Evolutionary conservation across 768 basidiomycete genomes (phyloP).

Genomic region (Termitomyces sp.): DNA sequence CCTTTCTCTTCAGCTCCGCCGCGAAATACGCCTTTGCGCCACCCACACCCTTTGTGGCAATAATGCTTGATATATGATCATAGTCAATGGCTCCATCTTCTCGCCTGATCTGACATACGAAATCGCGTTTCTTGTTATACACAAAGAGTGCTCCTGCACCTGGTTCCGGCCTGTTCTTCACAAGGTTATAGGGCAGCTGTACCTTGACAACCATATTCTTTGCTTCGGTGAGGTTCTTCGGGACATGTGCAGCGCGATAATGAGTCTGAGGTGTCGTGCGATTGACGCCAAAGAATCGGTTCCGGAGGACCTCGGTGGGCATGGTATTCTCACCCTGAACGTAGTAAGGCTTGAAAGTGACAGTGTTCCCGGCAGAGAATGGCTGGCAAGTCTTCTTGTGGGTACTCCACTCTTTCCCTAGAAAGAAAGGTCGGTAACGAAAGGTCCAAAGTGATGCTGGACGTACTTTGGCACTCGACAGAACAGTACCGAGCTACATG

Average conservation of each 20-base stretch:
- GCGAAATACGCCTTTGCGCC: conserved; percentile 51
- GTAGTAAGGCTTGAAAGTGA: conserved; percentile 48
- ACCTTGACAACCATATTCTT: conserved; percentile 55
- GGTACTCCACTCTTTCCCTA: conserved; percentile 45
- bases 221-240: conserved; percentile 20
- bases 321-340: conserved; percentile 7
- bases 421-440: neutral
- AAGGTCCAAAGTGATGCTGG: neutral
- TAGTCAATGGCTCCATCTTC: conserved; percentile 35
- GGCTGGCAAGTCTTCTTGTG: conserved; percentile 50
- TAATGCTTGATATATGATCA: conserved; percentile 35
- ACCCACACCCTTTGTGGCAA: conserved; percentile 32
- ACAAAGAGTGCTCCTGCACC: conserved; percentile 30
- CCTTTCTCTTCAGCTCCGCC: conserved; percentile 45
- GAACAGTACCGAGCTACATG: conserved; percentile 52
- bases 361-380: conserved; percentile 41
- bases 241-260: conserved; percentile 22
- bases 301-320: conserved; percentile 29
- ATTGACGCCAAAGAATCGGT: conserved; percentile 27
- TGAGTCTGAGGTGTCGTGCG: conserved; percentile 21
- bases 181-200: conserved; percentile 38
- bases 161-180: conserved; percentile 4
- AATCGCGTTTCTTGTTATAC: conserved; percentile 54
- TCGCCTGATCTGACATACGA: conserved; percentile 42
- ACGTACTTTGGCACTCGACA: conserved; percentile 51